Conservation (phyloP, 805 yeast species). For the Komagataella populi region DNA sequence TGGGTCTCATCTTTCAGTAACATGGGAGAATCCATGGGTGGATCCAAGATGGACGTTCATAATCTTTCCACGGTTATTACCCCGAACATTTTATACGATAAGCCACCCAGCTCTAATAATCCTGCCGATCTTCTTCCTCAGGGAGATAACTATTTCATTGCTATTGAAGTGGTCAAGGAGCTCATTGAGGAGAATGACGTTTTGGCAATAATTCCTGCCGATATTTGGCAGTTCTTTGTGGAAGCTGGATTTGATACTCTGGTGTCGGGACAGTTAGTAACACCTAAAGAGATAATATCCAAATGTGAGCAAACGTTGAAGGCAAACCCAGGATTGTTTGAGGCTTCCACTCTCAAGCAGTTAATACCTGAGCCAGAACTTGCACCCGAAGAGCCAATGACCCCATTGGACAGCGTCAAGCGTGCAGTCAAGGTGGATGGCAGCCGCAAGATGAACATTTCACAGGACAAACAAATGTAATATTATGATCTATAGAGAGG, state of each 20-base stretch:
- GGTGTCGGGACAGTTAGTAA: constrained; percentile 8
- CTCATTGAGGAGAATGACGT: constrained; percentile 74
- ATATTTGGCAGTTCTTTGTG: constrained; percentile 35
- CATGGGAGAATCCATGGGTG: constrained; percentile 75
- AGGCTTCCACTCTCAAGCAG: background rate
- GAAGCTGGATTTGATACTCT: constrained; percentile 25
- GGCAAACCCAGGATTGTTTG: constrained; percentile 11
- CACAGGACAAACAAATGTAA: background rate
- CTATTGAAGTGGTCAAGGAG: constrained; percentile 81
- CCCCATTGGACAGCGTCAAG: background rate
- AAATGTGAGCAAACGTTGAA: constrained; percentile 16
- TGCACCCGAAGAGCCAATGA: background rate
- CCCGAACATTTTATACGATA: constrained; percentile 72
- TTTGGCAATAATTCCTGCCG: constrained; percentile 63
- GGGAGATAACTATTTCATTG: constrained; percentile 71
- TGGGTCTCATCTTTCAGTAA: constrained; percentile 97
- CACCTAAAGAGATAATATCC: constrained; percentile 25
- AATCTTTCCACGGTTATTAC: constrained; percentile 92
- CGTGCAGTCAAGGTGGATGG: background rate
- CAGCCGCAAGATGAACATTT: background rate
- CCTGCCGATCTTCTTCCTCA: constrained; percentile 12
- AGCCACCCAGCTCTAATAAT: constrained; percentile 18
- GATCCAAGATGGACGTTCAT: constrained; percentile 91
- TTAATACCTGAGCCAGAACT: background rate
- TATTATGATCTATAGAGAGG: too few relatives aligned